Conservation (phyloP, 2,329 filamentous ascomycete genomes). For the Cladosporium sp. region DNA sequence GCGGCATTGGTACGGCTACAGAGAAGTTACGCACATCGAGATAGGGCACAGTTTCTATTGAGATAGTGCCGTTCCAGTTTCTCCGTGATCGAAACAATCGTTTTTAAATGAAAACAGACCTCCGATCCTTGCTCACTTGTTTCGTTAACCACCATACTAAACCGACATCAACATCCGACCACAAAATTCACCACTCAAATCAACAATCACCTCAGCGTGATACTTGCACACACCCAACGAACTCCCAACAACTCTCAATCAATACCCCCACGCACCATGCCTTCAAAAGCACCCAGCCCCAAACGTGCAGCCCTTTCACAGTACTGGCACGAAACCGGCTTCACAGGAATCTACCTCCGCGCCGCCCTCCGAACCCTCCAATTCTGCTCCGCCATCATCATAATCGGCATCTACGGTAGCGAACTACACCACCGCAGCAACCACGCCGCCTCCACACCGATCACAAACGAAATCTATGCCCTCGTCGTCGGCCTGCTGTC, state of each 20-base stretch:
- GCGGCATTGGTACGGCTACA: not conserved
- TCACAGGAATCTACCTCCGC: not conserved
- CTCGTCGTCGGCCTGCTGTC: constrained; percentile 13
- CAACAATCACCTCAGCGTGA: not conserved
- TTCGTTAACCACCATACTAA: not conserved
- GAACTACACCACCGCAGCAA: constrained; percentile 1
- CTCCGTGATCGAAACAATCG: not conserved
- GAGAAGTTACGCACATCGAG: not conserved
- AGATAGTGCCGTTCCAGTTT: not conserved
- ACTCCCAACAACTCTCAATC: not conserved
- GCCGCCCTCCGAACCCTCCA: constrained; percentile 3
- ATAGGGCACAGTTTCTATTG: not conserved
- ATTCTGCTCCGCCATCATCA: constrained; percentile 9
- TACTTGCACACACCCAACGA: not conserved
- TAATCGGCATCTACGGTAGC: constrained; percentile 8
- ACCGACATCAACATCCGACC: not conserved
- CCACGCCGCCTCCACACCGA: not conserved
- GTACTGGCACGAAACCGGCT: constrained; percentile 9
- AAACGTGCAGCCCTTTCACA: not conserved
- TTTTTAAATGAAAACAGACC: not conserved
- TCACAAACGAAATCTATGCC: constrained; percentile 15
- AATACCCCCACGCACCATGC: not conserved
- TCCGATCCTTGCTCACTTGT: not conserved
- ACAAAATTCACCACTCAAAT: not conserved
- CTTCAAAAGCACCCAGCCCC: not conserved